phyloP scores from a whole-genome alignment of 306 rosid genomes.

The Cicer judaicum region DNA sequence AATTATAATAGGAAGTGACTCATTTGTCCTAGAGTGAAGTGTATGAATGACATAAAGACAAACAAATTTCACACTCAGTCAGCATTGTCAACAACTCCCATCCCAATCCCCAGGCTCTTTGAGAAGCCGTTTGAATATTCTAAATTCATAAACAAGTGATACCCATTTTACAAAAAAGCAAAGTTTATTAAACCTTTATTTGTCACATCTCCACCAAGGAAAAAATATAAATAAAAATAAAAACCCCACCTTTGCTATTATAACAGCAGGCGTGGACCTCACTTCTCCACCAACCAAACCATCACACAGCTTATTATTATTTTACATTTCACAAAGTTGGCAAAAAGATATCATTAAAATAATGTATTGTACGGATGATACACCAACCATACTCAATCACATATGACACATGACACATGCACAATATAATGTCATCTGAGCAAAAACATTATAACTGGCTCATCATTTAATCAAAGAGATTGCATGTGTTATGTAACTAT shows the following conservation, averaged over 20 bases:
- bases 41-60: constrained; percentile 15
- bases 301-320: constrained; percentile 40
- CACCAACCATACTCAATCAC: constrained; percentile 40
- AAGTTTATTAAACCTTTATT: constrained; percentile 22
- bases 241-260: constrained; percentile 46
- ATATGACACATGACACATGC: constrained; percentile 22
- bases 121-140: constrained; percentile 47
- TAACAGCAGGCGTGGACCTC: constrained; percentile 56
- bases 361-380: constrained; percentile 44
- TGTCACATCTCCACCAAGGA: constrained; percentile 64
- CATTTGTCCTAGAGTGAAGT: background rate
- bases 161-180: constrained; percentile 37
- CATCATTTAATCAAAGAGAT: constrained; percentile 29
- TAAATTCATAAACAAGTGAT: constrained; percentile 8
- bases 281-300: constrained; percentile 83
- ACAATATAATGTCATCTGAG: constrained; percentile 27
- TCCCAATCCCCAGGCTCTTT: constrained; percentile 11
- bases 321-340: constrained; percentile 27
- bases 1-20: constrained; percentile 37
- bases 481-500: constrained; percentile 15
- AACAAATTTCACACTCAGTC: background rate
- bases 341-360: background rate
- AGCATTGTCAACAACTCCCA: constrained; percentile 31
- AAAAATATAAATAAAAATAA: background rate
- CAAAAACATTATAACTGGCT: constrained; percentile 45